Base-by-base conservation (phyloP, 2,329 filamentous ascomycete species). In the Sporothrix phasma region DNA sequence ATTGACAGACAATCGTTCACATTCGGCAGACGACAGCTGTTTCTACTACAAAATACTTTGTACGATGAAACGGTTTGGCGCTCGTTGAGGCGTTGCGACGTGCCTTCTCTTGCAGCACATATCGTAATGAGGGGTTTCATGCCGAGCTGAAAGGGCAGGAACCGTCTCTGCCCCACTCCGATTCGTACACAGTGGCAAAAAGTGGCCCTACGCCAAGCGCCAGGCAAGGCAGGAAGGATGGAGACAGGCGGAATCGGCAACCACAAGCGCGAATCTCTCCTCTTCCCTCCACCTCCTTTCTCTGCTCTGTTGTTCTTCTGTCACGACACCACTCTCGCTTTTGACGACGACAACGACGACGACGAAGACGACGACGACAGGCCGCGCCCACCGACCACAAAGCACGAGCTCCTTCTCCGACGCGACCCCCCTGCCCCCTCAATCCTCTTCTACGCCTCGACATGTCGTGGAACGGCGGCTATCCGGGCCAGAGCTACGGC, bases 401-500 rank as follows among this genome's bases (percentile, higher is more conserved):
- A n/a, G n/a, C 4, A 37, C 26, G 47, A 26, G 45, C 22, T 47
- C 45, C 3, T 3, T 26, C 26, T 34, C 26, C 26, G 11, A 34
- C n/a, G 6, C 47, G 10, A 4, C 49, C 17, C 8, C 31, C 17
- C 49, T 54, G n/a, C 7, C 43, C 3, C 24, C 2, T 6, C 19
- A 8, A 11, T 10, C 19, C 22, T 15, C 8, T 17, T 15, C 49
- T 5, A 11, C 22, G 19, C 26, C 64, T 31, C 29, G 24, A 49
- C 46, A 65, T 65, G 64, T 62, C 61, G 15, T 66, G 58, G 47
- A 60, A 58, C 47, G 63, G 65, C 53, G 68, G 67, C 19, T 71
- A 66, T 37, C 70, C 70, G 45, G 70, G 70, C 53, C 69, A 69
- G 64, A 68, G 68, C 41, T 66, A 71, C 67, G 69, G 70, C 63